Evolutionary conservation across 345 rosid genomes (phyloP), one percentile per base, ranked within the genome.

Genomic region (Gossypium herbaceum): DNA sequence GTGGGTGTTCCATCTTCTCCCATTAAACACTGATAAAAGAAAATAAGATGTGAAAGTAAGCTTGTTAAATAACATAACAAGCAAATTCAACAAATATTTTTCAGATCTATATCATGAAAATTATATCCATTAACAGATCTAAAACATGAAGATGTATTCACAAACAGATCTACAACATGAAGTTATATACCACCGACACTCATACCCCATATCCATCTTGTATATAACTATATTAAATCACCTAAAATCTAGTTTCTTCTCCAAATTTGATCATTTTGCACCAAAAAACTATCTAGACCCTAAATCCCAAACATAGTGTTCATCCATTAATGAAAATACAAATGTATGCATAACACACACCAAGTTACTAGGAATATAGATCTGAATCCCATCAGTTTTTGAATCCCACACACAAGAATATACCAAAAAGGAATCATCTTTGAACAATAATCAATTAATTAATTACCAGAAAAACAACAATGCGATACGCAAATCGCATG

Each of bases 1-100:
- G 69, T 75, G 55, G 55, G 79, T 29, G 52, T 81, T 68, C 79
- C 91, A 76, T 84, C 82, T 61, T 77, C 84, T 81, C 82, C 77
- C 80, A 80, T 85, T 75, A 68, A 66, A 76, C 69, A 41, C 76
- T 73, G 67, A 73, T 45, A 24, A 56, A 51, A 48, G 3, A 9
- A 15, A 64, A n/a, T 45, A 63, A 64, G 9, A 34, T 5, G 1
- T 54, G 24, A 54, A 54, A 54, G 58, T 54, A 11, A 41, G 7
- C 7, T 29, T 51, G 47, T 51, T 27, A 25, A 16, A 25, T 4
- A 27, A 52, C 41, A 17, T 16, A 69, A 16, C 45, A 51, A 27
- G 17, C 1, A 15, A 50, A 39, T 41, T 41, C 20, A 25, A 50
- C 44, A 50, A 50, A 50, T 50, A 50, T 15, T 16, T 25, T 68